These are phyloP conservation scores for Fusarium nematophilum DNA, from an alignment of 2,329 filamentous ascomycete species.

Conservation along the genomic window DNA sequence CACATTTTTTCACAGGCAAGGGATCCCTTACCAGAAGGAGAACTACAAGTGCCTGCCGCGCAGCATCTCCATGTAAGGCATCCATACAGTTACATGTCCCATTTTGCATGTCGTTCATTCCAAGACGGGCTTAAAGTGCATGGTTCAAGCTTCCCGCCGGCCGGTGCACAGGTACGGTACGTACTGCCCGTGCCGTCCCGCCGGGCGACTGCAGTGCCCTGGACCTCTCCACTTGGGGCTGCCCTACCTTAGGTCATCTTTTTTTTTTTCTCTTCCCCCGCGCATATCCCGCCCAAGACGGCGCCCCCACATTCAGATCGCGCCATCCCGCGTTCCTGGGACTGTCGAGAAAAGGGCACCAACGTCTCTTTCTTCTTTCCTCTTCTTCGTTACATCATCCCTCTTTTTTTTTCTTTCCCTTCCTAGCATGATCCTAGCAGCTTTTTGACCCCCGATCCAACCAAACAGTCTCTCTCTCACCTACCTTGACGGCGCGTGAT, in stretches of 20 bases:
- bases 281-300: background rate
- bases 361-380: background rate
- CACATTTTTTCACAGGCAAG: no score
- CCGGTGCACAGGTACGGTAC: background rate
- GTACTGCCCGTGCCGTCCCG: background rate
- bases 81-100: slow-evolving; percentile 4
- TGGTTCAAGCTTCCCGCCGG: background rate
- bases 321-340: slow-evolving; percentile 40
- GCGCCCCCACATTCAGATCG: slow-evolving; percentile 35
- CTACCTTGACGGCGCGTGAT: background rate
- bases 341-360: slow-evolving; percentile 17
- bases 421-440: slow-evolving; percentile 31
- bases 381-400: slow-evolving; percentile 3
- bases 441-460: background rate
- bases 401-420: background rate
- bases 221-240: slow-evolving; percentile 3
- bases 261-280: background rate
- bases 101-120: slow-evolving; percentile 1
- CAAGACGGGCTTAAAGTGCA: background rate
- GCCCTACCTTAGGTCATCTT: slow-evolving; percentile 28
- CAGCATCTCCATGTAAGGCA: slow-evolving; percentile 3
- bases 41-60: no score
- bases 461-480: background rate
- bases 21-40: no score
- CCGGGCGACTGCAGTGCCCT: no score